phyloP scores from a whole-genome alignment of 768 basidiomycete species.

The Leucocoprinus leucothites region DNA sequence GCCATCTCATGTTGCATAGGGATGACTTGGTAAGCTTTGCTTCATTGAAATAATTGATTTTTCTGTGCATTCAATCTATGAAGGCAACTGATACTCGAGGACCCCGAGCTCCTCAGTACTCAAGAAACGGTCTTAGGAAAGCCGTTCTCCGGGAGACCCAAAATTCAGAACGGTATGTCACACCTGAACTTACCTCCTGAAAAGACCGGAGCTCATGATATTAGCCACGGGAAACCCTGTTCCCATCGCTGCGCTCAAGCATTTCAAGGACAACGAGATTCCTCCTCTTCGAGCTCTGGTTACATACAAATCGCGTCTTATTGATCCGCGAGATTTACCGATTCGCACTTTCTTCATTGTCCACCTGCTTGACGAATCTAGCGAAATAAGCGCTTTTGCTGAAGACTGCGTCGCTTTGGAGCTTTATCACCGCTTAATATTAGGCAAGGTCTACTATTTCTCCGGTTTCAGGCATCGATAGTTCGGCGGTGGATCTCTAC shows the following conservation, averaged over 20 bases:
- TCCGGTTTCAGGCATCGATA: constrained; percentile 35
- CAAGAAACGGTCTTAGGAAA: too few relatives aligned
- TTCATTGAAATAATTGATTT: too few relatives aligned
- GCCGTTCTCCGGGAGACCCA: neutral
- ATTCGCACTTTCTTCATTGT: neutral
- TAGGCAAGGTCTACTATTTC: constrained; percentile 89
- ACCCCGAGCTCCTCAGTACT: too few relatives aligned
- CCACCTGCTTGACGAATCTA: constrained; percentile 85
- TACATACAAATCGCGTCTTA: constrained; percentile 4
- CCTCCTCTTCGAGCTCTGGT: constrained; percentile 1
- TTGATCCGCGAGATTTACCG: neutral
- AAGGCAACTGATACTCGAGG: too few relatives aligned
- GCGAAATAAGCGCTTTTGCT: constrained; percentile 84
- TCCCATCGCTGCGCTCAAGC: neutral
- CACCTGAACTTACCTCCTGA: too few relatives aligned
- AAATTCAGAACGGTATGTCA: neutral
- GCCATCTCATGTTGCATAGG: too few relatives aligned
- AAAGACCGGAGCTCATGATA: too few relatives aligned
- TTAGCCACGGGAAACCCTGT: neutral
- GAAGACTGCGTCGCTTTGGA: constrained; percentile 85
- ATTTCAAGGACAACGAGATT: neutral
- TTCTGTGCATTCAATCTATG: too few relatives aligned
- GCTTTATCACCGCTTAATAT: constrained; percentile 77
- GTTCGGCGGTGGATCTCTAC: constrained; percentile 61
- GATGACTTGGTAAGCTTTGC: too few relatives aligned